phyloP scores from a whole-genome alignment of 2,329 filamentous ascomycete genomes.

The Delphinella strobiligena region DNA sequence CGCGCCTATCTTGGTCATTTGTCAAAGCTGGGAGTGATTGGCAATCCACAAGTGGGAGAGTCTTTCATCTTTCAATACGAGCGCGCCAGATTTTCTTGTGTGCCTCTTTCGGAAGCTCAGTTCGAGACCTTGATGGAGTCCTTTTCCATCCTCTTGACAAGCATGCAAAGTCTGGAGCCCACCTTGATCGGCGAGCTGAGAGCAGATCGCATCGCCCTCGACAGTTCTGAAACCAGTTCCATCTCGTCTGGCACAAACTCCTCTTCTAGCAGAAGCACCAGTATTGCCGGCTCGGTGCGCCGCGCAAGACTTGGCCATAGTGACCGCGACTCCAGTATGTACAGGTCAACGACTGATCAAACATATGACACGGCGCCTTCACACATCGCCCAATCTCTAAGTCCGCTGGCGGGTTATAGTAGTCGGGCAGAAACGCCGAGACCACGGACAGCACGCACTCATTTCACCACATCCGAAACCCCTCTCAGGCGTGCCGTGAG shows the following conservation, averaged over 20 bases:
- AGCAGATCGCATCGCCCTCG: background rate
- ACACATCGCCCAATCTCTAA: background rate
- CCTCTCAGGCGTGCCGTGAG: background rate
- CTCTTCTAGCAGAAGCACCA: background rate
- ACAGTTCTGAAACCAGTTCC: constrained; percentile 1
- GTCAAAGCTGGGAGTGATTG: constrained; percentile 52
- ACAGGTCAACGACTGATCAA: background rate
- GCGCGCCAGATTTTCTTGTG: constrained; percentile 66
- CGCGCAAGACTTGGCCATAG: background rate
- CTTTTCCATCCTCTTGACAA: constrained; percentile 68
- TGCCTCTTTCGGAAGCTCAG: constrained; percentile 52
- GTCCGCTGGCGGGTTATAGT: background rate
- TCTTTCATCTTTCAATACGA: constrained; percentile 71
- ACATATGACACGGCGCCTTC: background rate
- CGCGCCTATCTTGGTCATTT: constrained; percentile 69
- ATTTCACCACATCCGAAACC: background rate
- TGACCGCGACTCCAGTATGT: background rate
- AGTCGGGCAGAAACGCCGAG: background rate
- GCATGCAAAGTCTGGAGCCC: constrained; percentile 42
- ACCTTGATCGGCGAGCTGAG: background rate
- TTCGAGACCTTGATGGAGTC: constrained; percentile 73
- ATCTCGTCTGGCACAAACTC: constrained; percentile 4
- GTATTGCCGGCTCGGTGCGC: constrained; percentile 3
- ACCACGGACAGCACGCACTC: background rate
- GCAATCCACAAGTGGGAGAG: constrained; percentile 35